These are phyloP conservation scores for Bondarzewia mesenterica DNA, from an alignment of 1,284 basidiomycete genomes.

Conservation along the genomic window DNA sequence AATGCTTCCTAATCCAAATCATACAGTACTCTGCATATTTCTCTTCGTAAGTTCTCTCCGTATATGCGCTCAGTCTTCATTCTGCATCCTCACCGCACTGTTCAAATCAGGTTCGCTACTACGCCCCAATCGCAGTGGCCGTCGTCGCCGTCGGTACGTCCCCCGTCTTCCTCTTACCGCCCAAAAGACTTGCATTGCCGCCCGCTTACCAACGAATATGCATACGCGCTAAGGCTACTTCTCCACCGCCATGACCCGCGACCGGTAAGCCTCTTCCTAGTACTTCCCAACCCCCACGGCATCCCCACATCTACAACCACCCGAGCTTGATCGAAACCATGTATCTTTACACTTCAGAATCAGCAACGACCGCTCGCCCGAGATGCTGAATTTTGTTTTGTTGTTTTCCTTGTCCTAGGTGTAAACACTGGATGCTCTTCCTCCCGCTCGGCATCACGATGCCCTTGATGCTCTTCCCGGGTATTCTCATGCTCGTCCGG, in stretches of 20 bases:
- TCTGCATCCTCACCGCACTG: neutral
- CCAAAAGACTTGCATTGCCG: neutral
- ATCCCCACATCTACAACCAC: too few species aligned
- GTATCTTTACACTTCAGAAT: too few species aligned
- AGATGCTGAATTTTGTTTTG: too few species aligned
- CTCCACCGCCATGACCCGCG: constrained; percentile 11
- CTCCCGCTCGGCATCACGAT: constrained; percentile 12
- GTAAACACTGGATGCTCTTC: constrained; percentile 11
- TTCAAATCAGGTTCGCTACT: constrained; percentile 12
- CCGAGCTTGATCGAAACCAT: too few species aligned
- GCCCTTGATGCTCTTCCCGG: constrained; percentile 11
- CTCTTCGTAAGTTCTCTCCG: constrained; percentile 5
- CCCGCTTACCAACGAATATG: neutral
- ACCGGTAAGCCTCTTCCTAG: constrained; percentile 7
- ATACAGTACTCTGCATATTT: constrained; percentile 12
- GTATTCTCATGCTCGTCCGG: constrained; percentile 14
- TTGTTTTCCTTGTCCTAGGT: constrained; percentile 6
- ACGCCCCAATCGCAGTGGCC: constrained; percentile 9
- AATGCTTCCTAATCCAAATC: neutral
- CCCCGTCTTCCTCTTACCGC: neutral
- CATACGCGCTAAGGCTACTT: constrained; percentile 8
- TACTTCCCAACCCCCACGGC: too few species aligned
- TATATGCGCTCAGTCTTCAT: neutral
- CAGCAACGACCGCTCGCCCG: too few species aligned
- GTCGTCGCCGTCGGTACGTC: constrained; percentile 12